These are phyloP conservation scores for Uncinocarpus reesii DNA, from an alignment of 2,329 filamentous ascomycete genomes.

Conservation along the genomic window DNA sequence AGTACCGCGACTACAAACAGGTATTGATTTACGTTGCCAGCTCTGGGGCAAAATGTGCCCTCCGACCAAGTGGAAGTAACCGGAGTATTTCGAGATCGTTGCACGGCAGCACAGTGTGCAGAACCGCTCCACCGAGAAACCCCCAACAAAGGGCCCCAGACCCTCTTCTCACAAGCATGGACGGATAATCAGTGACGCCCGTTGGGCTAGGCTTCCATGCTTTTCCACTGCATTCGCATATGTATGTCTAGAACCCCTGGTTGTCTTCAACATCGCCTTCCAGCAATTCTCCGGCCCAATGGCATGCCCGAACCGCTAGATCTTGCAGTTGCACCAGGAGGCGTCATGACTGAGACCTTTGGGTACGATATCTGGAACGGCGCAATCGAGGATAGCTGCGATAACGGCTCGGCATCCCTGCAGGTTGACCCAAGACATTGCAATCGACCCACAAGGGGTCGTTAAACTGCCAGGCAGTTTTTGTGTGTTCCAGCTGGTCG, in stretches of 20 bases:
- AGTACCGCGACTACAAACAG: slow-evolving; percentile 21
- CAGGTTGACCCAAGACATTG: background rate
- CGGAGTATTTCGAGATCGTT: slow-evolving; percentile 3
- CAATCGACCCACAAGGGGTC: background rate
- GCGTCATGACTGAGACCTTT: background rate
- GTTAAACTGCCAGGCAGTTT: no score
- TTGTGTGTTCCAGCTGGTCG: no score
- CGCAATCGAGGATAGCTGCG: background rate
- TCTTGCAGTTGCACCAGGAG: background rate
- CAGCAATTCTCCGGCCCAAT: slow-evolving; percentile 8
- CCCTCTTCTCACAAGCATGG: background rate
- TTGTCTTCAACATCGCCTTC: background rate
- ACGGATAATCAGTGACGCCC: background rate
- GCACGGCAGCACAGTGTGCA: slow-evolving; percentile 11
- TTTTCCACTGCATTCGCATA: background rate
- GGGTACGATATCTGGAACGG: background rate
- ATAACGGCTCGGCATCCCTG: background rate
- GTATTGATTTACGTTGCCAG: slow-evolving; percentile 9
- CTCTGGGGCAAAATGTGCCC: background rate
- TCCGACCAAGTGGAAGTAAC: background rate
- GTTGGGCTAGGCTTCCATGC: slow-evolving; percentile 2
- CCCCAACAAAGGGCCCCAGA: slow-evolving; percentile 10
- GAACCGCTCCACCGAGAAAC: slow-evolving; percentile 4
- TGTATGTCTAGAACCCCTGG: background rate
- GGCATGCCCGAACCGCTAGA: background rate